Evolutionary conservation across 2,329 filamentous ascomycete species (phyloP), one percentile per base, ranked within the genome.

Genomic region (Apiospora sp.): DNA sequence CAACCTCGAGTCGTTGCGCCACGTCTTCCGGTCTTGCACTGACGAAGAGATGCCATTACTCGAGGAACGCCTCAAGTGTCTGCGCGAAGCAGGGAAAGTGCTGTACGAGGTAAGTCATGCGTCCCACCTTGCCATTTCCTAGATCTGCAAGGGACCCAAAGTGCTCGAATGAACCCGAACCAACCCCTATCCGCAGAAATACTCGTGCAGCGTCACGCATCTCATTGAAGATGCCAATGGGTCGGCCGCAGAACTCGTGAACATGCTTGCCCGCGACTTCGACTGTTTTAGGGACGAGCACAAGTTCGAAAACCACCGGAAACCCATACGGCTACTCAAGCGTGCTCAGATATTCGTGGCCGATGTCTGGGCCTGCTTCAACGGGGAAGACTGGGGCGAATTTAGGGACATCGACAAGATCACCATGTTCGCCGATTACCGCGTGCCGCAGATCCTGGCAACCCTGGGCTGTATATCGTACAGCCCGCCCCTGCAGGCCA

Each of bases 401-500:
- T 99, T 99, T 82, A 81, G 90, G 72, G 96, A 99, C 80, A 98
- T 99, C 77, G 93, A 96, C 83, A 94, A 95, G 81, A 93, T 99
- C 78, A 99, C 96, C 74, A 98, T 98, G 92, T 99, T 99, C 85
- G 95, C 96, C 79, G 96, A 99, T 84, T 99, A 99, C 81, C 93
- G 96, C 61, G 92, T 99, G 71, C 97, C 97, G 19, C 96, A 99
- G 84, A 96, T 98, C 77, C 88, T 99, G 46, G 91, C 95, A 78
- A 91, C 91, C 13, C 86, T 98, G 64, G 93, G 94, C 24, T 96
- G 95, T 72, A 84, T 99, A 69, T 91, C 90, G 78, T 98, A 96
- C 83, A 95, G 93, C 75, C 96, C 96, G 0, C 88, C 91, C 0
- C 85, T 99, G 64, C 91, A 95, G 69, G 87, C 88, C 46, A 88